Conservation (phyloP, 2,329 filamentous ascomycete genomes). For the Acarospora socialis region DNA sequence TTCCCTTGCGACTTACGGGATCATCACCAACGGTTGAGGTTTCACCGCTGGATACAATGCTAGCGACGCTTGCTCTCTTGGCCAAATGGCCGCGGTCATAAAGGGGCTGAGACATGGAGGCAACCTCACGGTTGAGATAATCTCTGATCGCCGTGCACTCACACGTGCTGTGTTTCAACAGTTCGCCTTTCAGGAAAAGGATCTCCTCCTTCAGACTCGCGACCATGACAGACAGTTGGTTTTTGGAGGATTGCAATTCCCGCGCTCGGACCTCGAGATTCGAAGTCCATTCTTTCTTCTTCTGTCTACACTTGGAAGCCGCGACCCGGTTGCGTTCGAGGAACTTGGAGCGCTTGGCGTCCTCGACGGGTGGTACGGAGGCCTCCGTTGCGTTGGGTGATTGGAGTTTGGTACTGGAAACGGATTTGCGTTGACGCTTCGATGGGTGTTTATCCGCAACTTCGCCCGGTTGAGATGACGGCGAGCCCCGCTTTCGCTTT, state of each 20-base stretch:
- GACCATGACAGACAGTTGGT: constrained; percentile 21
- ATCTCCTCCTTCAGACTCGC: constrained; percentile 24
- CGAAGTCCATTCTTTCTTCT: constrained; percentile 45
- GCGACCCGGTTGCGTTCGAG: constrained; percentile 46
- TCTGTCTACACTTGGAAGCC: constrained; percentile 47
- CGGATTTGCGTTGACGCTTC: too few species aligned
- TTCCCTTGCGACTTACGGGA: too few species aligned
- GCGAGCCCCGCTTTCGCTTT: constrained; percentile 6
- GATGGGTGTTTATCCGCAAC: too few species aligned
- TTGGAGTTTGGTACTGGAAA: too few species aligned
- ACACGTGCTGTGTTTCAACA: constrained; percentile 26
- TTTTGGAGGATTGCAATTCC: constrained; percentile 23
- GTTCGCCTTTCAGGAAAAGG: constrained; percentile 26
- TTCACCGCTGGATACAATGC: too few species aligned
- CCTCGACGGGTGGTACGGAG: constrained; percentile 9
- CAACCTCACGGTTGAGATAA: constrained; percentile 6
- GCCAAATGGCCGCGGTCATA: too few species aligned
- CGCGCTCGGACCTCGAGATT: constrained; percentile 31
- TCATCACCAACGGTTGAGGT: too few species aligned
- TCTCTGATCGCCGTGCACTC: constrained; percentile 12
- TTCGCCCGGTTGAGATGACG: too few species aligned
- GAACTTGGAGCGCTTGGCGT: constrained; percentile 35
- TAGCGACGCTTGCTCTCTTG: too few species aligned
- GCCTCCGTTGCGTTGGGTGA: too few species aligned
- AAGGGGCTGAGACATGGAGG: too few species aligned